Conservation (phyloP, 345 rosid genomes). For the thale cress (Arabidopsis thaliana) region TAIR10.1 NC_003076.8:20829001-20829500, state of each 20-base stretch:
- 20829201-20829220: constrained; percentile 23
- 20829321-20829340: constrained; percentile 59
- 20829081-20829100: constrained; percentile 99
- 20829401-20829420: constrained; percentile 23
- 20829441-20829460: constrained; percentile 19
- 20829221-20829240: constrained; percentile 24
- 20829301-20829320: constrained; percentile 85
- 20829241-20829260: constrained; percentile 95
- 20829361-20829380: constrained; percentile 23
- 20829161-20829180: constrained; percentile 11
- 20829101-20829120: constrained; percentile 86
- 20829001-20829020: not conserved
- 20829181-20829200: not conserved
- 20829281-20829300: constrained; percentile 83
- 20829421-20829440: constrained; percentile 9
- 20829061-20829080: constrained; percentile 96
- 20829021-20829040: constrained; percentile 20
- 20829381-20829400: constrained; percentile 2
- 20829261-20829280: constrained; percentile 98
- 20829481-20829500: not conserved
- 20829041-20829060: constrained; percentile 23
- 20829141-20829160: constrained; percentile 77
- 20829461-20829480: not conserved
- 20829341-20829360: constrained; percentile 40
- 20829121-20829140: constrained; percentile 64